phyloP scores from a whole-genome alignment of 2,329 filamentous ascomycete genomes.

The Basipetospora chlamydospora region DNA sequence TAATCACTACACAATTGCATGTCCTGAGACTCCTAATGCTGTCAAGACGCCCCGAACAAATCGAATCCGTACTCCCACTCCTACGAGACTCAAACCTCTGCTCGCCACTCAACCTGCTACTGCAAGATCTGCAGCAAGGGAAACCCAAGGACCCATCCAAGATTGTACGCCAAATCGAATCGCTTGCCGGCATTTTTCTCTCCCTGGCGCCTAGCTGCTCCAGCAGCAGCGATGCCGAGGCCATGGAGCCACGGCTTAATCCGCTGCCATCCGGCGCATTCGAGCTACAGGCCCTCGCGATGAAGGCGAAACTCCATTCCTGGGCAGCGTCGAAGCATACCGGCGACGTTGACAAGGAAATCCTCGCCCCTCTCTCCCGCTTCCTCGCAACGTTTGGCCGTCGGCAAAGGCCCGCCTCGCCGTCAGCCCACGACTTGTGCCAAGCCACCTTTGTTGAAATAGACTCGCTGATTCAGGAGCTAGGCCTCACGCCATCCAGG shows the following conservation, averaged over 20 bases:
- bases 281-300: slow-evolving; percentile 47
- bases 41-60: slow-evolving; percentile 41
- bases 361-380: slow-evolving; percentile 49
- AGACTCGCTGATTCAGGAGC: slow-evolving; percentile 17
- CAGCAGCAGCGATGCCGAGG: slow-evolving; percentile 42
- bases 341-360: slow-evolving; percentile 45
- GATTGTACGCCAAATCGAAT: slow-evolving; percentile 50
- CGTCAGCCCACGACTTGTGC: slow-evolving; percentile 22
- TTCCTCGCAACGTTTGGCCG: slow-evolving; percentile 48
- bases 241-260: slow-evolving; percentile 36
- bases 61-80: slow-evolving; percentile 42
- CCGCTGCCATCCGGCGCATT: slow-evolving; percentile 43
- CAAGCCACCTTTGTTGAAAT: slow-evolving; percentile 17
- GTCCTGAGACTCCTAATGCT: slow-evolving; percentile 48
- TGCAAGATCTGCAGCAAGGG: slow-evolving; percentile 27
- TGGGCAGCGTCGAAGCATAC: slow-evolving; percentile 49
- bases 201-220: slow-evolving; percentile 55
- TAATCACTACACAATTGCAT: slow-evolving; percentile 51
- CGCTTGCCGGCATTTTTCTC: slow-evolving; percentile 48
- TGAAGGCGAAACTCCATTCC: slow-evolving; percentile 47
- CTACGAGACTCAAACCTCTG: slow-evolving; percentile 36
- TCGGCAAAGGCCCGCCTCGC: slow-evolving; percentile 26
- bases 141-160: slow-evolving; percentile 37
- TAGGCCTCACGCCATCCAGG: slow-evolving; percentile 18
- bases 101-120: slow-evolving; percentile 45